Percentiles rank a stretch among this genome's conserved stretches.
These are phyloP conservation scores for Silene conica DNA, from an alignment of 148 eudicot species.

Conservation along the genomic window DNA sequence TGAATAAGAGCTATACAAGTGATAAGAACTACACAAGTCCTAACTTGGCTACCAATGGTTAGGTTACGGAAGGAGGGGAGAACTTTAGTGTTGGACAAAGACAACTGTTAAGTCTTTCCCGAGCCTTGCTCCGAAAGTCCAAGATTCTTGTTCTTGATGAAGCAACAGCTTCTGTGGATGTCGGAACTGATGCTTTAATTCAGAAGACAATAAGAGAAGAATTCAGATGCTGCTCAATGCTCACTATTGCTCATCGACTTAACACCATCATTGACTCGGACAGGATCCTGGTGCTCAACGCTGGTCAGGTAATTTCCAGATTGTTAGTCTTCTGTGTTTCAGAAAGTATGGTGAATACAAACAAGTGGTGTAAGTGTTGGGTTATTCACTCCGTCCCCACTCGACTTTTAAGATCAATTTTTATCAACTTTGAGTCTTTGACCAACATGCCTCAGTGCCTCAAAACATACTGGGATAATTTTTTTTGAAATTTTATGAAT, in stretches of 20 bases:
- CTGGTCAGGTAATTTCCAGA: conserved; percentile 44
- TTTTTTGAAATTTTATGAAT: too few relatives aligned
- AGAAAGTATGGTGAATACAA: neutral
- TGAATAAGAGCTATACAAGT: neutral
- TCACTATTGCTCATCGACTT: conserved; percentile 71
- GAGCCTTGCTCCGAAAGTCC: conserved; percentile 71
- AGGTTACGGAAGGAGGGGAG: conserved; percentile 81
- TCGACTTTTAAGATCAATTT: too few relatives aligned
- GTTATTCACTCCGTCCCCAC: too few relatives aligned
- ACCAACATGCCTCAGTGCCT: too few relatives aligned
- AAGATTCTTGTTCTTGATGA: conserved; percentile 79
- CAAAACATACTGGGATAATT: too few relatives aligned
- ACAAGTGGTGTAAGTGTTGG: too few relatives aligned
- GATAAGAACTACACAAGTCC: neutral
- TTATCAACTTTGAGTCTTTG: too few relatives aligned
- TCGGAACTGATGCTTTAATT: conserved; percentile 75
- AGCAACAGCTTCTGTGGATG: conserved; percentile 83
- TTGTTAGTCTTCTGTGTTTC: neutral
- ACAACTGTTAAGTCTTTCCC: conserved; percentile 67
- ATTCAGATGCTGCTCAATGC: conserved; percentile 69
- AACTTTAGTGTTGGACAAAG: conserved; percentile 84
- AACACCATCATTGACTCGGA: conserved; percentile 76
- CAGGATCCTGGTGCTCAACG: conserved; percentile 55
- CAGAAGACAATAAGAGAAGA: conserved; percentile 73
- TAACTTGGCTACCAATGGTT: neutral